Base-by-base conservation (phyloP, 1,139 yeast genomes). In the Protomyces pachydermus region DNA sequence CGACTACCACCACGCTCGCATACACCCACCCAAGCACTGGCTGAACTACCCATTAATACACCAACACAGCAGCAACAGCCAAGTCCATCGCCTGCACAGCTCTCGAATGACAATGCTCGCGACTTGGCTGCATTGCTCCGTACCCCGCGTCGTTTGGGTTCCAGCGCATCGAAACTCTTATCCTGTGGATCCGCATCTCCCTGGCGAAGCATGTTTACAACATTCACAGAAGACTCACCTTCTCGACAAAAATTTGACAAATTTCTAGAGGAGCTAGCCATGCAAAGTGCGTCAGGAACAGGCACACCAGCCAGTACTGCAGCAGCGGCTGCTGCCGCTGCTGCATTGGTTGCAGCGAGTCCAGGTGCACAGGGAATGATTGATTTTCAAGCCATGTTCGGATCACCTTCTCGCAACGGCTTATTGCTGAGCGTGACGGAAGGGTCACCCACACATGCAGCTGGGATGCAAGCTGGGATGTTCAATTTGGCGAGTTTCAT, bases 141-240 rank as follows among this genome's bases (percentile, higher is more conserved):
- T 16, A 58, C 62, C 12, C 62, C 62, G 8, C 42, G 54, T 42
- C 48, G 48, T 5, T 28, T 20, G 5, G 48, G 20, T 3, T 42
- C 48, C 14, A 18, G 23, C 3, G 48, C 23, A 10, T 18, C 23
- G 23, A 5, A n/a, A 20, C 25, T 16, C 4, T 12, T 42, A 12
- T 42, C 48, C 9, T 18, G 20, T n/a, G 20, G 23, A 16, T n/a
- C 23, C 2, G 48, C 48, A 16, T 42, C 48, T 5, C 62, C 62
- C 4, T 58, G 62, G 62, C 28, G 62, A 10, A 38, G 51, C 34
- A 52, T 52, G 56, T 58, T 58, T 42, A 58, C 62, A 5, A 28
- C 54, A 9, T 55, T 58, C 23, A 55, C 53, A 14, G 56, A 58
- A 16, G 56, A 58, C 18, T 58, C 62, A 2, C 62, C 62, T 5